phyloP scores from a whole-genome alignment of 208 protist genomes.

The Trypanosoma lewisi region DNA sequence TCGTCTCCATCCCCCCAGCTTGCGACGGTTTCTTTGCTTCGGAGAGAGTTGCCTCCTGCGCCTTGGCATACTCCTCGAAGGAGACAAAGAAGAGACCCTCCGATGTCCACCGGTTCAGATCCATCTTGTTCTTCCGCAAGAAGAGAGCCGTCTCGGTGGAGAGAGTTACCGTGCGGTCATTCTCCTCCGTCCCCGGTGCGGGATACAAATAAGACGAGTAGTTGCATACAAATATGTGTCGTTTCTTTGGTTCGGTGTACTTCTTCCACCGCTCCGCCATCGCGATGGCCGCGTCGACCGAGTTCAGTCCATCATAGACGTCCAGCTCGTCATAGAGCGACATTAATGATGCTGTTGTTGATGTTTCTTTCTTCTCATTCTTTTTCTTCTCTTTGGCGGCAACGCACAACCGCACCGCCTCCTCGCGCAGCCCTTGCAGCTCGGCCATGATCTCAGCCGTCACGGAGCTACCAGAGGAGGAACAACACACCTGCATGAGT shows the following conservation, averaged over 20 bases:
- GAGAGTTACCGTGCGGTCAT: conserved; percentile 21
- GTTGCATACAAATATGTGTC: conserved; percentile 32
- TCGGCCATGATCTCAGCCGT: background rate
- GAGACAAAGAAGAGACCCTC: conserved; percentile 49
- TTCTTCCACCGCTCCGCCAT: conserved; percentile 8
- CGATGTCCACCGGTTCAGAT: conserved; percentile 56
- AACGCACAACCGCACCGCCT: background rate
- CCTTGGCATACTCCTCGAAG: conserved; percentile 24
- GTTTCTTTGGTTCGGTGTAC: background rate
- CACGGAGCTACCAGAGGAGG: background rate
- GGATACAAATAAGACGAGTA: conserved; percentile 67
- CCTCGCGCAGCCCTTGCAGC: background rate
- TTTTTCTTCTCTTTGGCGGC: background rate
- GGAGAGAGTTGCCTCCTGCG: conserved; percentile 3
- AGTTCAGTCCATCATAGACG: background rate
- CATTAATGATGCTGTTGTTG: too few species aligned
- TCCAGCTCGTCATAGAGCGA: conserved; percentile 5
- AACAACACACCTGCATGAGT: background rate
- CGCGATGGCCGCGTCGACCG: conserved; percentile 7
- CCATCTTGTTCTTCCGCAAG: conserved; percentile 59
- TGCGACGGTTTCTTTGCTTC: background rate
- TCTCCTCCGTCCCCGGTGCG: conserved; percentile 13
- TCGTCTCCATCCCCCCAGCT: background rate
- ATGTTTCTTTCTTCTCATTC: too few species aligned
- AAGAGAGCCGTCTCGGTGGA: conserved; percentile 52